A percentile compares a stretch with the other conserved stretches of the same genome.
phyloP scores from a whole-genome alignment of 225 moss, liverwort and hornwort genomes.

The Asterella californica region DNA sequence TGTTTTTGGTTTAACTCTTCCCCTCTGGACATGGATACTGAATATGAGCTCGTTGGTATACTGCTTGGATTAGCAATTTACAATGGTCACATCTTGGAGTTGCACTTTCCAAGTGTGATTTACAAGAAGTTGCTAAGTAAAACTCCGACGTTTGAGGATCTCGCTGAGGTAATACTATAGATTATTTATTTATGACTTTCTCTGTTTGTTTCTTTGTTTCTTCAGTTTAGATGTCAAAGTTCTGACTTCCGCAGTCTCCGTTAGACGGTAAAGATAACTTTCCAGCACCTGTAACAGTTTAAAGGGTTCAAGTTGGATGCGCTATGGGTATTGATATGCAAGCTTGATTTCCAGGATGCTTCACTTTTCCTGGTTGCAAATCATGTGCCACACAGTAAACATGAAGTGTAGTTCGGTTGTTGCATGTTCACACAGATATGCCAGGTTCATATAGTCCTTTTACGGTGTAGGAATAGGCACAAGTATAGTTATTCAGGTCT shows the following conservation, averaged over 20 bases:
- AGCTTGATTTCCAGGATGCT: background rate
- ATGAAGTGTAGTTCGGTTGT: background rate
- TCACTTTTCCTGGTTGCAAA: background rate
- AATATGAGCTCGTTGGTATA: slow-evolving; percentile 49
- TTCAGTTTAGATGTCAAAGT: background rate
- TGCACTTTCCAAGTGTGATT: slow-evolving; percentile 43
- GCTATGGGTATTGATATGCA: background rate
- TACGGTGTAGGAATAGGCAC: background rate
- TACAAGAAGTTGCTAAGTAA: slow-evolving; percentile 47
- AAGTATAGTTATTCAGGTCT: background rate
- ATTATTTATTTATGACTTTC: no score
- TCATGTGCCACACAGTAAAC: background rate
- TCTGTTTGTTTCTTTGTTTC: no score
- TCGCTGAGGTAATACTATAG: slow-evolving; percentile 30
- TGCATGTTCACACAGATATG: background rate
- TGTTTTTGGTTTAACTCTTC: slow-evolving; percentile 51
- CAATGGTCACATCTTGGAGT: slow-evolving; percentile 49
- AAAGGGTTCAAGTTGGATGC: no score
- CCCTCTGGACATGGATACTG: slow-evolving; percentile 48
- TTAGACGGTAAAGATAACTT: background rate
- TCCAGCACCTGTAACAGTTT: no score
- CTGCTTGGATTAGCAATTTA: slow-evolving; percentile 46
- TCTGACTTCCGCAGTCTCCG: background rate
- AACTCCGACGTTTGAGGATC: slow-evolving; percentile 40
- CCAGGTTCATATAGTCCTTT: background rate